Percentiles rank a stretch among this genome's conserved stretches.
Evolutionary conservation across 805 yeast genomes (phyloP).

Genomic region (Brettanomyces bruxellensis): DNA sequence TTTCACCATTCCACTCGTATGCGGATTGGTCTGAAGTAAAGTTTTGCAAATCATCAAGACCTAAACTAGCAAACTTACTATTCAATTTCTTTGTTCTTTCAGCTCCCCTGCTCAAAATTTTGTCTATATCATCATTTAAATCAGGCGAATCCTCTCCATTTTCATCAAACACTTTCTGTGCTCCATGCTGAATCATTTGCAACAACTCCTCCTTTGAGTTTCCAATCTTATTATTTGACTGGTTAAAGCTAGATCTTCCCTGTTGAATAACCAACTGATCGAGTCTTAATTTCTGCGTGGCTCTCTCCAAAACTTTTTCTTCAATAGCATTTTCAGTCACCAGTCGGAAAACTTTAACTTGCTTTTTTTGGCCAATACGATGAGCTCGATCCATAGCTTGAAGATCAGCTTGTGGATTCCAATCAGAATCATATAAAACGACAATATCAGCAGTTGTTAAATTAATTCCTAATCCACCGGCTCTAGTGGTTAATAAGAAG

Average conservation of each 20-base stretch:
- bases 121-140: slow-evolving; percentile 65
- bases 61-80: slow-evolving; percentile 75
- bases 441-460: slow-evolving; percentile 89
- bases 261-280: slow-evolving; percentile 96
- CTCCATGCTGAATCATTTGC: slow-evolving; percentile 97
- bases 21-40: slow-evolving; percentile 79
- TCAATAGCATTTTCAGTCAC: slow-evolving; percentile 95
- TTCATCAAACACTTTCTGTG: slow-evolving; percentile 71
- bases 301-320: slow-evolving; percentile 91
- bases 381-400: slow-evolving; percentile 99
- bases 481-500: slow-evolving; percentile 84
- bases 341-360: slow-evolving; percentile 84
- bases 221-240: slow-evolving; percentile 35
- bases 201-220: slow-evolving; percentile 75
- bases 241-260: slow-evolving; percentile 51
- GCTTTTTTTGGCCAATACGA: slow-evolving; percentile 94
- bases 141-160: slow-evolving; percentile 13
- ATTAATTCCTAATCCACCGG: slow-evolving; percentile 95
- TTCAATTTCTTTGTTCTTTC: slow-evolving; percentile 72
- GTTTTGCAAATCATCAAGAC: slow-evolving; percentile 88
- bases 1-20: slow-evolving; percentile 94
- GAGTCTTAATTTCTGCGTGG: slow-evolving; percentile 84
- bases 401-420: slow-evolving; percentile 97
- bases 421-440: slow-evolving; percentile 82
- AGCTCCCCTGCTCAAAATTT: slow-evolving; percentile 70